These are phyloP conservation scores for Capsella bursapastoris DNA, from an alignment of 345 rosid genomes.

Conservation along the genomic window DNA sequence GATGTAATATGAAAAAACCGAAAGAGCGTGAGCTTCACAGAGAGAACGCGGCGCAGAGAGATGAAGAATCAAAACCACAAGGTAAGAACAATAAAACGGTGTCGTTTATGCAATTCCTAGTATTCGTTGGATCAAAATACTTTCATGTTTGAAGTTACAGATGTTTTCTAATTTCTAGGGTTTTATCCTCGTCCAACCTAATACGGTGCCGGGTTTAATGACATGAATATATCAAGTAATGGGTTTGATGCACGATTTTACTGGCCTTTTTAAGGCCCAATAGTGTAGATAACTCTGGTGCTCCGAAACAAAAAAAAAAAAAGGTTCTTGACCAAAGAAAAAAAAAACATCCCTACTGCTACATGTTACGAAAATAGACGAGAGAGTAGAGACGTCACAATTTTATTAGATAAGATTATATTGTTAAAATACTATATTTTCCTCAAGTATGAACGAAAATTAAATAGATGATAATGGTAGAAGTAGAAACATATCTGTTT, in stretches of 20 bases:
- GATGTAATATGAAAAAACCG: conserved; percentile 1
- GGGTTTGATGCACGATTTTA: not conserved
- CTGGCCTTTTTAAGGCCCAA: conserved; percentile 11
- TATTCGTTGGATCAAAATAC: conserved; percentile 17
- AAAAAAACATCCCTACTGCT: not conserved
- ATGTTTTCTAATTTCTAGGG: conserved; percentile 15
- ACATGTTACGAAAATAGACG: not conserved
- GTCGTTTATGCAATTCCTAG: not conserved
- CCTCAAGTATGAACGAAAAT: too few relatives aligned
- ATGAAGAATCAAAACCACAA: not conserved
- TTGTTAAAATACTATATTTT: too few relatives aligned
- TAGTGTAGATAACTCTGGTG: not conserved
- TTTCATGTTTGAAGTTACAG: not conserved
- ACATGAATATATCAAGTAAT: not conserved
- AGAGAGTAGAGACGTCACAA: not conserved
- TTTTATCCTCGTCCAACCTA: not conserved
- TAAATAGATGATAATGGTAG: too few relatives aligned
- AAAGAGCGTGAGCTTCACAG: not conserved
- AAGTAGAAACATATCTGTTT: too few relatives aligned
- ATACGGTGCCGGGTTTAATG: not conserved
- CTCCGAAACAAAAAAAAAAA: not conserved
- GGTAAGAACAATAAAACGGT: not conserved
- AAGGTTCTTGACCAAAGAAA: not conserved
- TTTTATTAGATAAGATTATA: too few relatives aligned
- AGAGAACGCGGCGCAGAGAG: conserved; percentile 23